Percentiles rank a stretch among this genome's conserved stretches.
Conservation (phyloP, 2,329 filamentous ascomycete species). For the Beauveria sp. region DNA sequence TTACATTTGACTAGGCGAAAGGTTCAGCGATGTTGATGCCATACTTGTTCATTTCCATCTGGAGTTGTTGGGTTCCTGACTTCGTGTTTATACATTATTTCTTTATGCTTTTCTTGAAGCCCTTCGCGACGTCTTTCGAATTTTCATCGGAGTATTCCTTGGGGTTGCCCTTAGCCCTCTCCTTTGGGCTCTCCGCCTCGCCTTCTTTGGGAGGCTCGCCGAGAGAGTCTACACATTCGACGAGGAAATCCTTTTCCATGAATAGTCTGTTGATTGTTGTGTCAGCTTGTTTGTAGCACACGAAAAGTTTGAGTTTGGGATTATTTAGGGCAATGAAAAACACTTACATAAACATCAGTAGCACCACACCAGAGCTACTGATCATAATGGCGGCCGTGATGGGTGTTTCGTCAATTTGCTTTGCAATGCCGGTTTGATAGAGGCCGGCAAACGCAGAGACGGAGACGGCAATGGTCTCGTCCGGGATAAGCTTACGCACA, state of each 20-base stretch:
- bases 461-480: slow-evolving; percentile 20
- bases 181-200: slow-evolving; percentile 12
- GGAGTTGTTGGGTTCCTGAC: neutral
- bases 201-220: slow-evolving; percentile 23
- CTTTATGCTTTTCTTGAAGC: neutral
- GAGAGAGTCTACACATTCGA: slow-evolving; percentile 41
- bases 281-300: neutral
- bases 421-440: slow-evolving; percentile 18
- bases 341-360: slow-evolving; percentile 55
- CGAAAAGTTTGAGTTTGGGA: slow-evolving; percentile 6
- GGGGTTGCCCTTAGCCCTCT: too few relatives aligned
- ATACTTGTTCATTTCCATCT: neutral
- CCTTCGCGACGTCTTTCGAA: neutral
- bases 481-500: slow-evolving; percentile 21
- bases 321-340: slow-evolving; percentile 12
- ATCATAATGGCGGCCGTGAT: slow-evolving; percentile 37
- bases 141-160: neutral
- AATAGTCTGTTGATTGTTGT: slow-evolving; percentile 34
- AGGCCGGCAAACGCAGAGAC: slow-evolving; percentile 22
- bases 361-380: slow-evolving; percentile 41
- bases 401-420: slow-evolving; percentile 20
- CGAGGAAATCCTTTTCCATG: slow-evolving; percentile 47
- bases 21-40: neutral
- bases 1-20: slow-evolving; percentile 64
- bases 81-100: slow-evolving; percentile 4